These are phyloP conservation scores for Cercospora sp. DNA, from an alignment of 2,329 filamentous ascomycete species.

Conservation along the genomic window DNA sequence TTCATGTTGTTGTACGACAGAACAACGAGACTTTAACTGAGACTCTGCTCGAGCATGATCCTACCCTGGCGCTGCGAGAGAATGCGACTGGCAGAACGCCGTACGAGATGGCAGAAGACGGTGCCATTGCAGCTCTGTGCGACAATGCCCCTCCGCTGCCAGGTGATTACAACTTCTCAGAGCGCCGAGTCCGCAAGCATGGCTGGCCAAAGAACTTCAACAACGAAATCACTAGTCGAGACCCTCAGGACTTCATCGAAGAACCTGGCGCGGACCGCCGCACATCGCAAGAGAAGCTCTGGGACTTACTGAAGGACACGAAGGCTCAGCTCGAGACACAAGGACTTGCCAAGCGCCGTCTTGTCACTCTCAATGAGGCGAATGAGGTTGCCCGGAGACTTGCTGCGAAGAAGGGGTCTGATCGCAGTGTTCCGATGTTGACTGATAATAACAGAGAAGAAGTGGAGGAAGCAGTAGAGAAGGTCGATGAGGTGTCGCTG, in stretches of 20 bases:
- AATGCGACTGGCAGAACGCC: slow-evolving; percentile 76
- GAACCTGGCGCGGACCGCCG: slow-evolving; percentile 4
- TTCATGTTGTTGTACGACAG: slow-evolving; percentile 58
- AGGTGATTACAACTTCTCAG: slow-evolving; percentile 7
- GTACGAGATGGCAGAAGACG: slow-evolving; percentile 64
- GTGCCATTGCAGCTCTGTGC: slow-evolving; percentile 43
- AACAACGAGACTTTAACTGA: slow-evolving; percentile 52
- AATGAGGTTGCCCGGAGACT: slow-evolving; percentile 58
- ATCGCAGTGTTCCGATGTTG: slow-evolving; percentile 5
- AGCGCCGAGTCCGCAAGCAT: background rate
- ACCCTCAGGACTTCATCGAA: slow-evolving; percentile 29
- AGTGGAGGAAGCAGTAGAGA: background rate
- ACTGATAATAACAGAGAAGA: background rate
- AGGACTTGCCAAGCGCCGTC: slow-evolving; percentile 48
- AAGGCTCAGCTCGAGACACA: slow-evolving; percentile 28
- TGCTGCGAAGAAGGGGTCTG: slow-evolving; percentile 23
- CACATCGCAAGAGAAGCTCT: slow-evolving; percentile 32
- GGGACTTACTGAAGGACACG: slow-evolving; percentile 42
- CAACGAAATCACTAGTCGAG: slow-evolving; percentile 17
- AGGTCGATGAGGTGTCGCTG: slow-evolving; percentile 10
- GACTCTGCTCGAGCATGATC: slow-evolving; percentile 57
- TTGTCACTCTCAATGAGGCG: slow-evolving; percentile 60
- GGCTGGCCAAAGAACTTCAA: slow-evolving; percentile 10
- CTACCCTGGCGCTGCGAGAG: slow-evolving; percentile 66
- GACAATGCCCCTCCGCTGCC: slow-evolving; percentile 19